These are phyloP conservation scores for Jaenimonas drosophilae DNA, from an alignment of 208 protist genomes.

Conservation along the genomic window DNA sequence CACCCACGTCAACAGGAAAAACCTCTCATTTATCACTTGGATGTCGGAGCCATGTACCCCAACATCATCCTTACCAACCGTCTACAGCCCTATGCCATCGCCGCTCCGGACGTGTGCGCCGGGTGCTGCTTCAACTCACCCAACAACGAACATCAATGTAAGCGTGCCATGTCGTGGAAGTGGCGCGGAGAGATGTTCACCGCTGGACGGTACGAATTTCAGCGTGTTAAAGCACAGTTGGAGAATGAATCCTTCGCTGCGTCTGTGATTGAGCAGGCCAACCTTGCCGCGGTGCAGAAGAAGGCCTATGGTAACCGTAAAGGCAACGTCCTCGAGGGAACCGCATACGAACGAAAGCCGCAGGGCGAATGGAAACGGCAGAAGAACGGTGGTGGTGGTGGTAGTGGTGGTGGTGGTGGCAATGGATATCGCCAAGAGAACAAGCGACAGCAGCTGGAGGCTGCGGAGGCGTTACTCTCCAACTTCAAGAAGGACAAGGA, in stretches of 20 bases:
- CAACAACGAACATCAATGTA: constrained; percentile 91
- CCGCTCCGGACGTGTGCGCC: constrained; percentile 93
- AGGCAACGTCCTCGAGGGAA: constrained; percentile 86
- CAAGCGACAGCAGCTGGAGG: constrained; percentile 46
- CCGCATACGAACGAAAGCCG: constrained; percentile 64
- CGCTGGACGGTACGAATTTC: constrained; percentile 90
- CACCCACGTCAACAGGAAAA: constrained; percentile 59
- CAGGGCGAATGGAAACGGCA: constrained; percentile 33
- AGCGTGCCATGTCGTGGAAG: constrained; percentile 97
- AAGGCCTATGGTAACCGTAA: constrained; percentile 88
- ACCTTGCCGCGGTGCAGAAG: constrained; percentile 82
- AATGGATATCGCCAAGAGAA: constrained; percentile 66
- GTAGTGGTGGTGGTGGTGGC: constrained; percentile 11
- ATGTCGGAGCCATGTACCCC: constrained; percentile 99
- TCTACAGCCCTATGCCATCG: constrained; percentile 97
- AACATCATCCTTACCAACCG: constrained; percentile 99
- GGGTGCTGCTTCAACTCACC: constrained; percentile 96
- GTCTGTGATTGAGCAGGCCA: constrained; percentile 67
- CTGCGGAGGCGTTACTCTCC: constrained; percentile 43
- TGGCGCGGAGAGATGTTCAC: constrained; percentile 98
- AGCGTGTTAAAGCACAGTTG: constrained; percentile 93
- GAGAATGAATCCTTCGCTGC: constrained; percentile 92
- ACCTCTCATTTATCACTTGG: constrained; percentile 99
- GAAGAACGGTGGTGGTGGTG: background rate
- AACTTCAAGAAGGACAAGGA: constrained; percentile 10